These are phyloP conservation scores for Colletotrichum filicis DNA, from an alignment of 2,329 filamentous ascomycete genomes.

Conservation along the genomic window DNA sequence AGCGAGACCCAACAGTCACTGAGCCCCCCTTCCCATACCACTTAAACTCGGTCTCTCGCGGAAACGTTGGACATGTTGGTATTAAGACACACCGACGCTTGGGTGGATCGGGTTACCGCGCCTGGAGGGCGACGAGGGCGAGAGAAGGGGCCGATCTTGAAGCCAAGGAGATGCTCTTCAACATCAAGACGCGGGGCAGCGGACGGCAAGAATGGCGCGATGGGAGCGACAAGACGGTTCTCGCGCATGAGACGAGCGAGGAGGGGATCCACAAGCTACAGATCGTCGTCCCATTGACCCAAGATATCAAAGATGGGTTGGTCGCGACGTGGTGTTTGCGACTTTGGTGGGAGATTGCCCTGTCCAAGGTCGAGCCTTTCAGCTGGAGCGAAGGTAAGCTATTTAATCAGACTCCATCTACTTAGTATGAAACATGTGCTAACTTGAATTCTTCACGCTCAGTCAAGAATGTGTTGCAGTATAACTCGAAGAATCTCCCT, in stretches of 20 bases:
- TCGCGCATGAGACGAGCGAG: conserved; percentile 46
- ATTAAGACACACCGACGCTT: conserved; percentile 41
- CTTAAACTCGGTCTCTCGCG: conserved; percentile 45
- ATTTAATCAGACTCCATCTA: background rate
- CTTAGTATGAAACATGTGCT: background rate
- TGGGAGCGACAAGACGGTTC: conserved; percentile 36
- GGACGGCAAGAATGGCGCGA: conserved; percentile 47
- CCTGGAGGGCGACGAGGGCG: conserved; percentile 24
- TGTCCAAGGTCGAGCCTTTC: conserved; percentile 9
- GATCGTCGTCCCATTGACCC: conserved; percentile 44
- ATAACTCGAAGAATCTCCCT: background rate
- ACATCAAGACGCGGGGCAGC: conserved; percentile 38
- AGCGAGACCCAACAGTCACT: conserved; percentile 42
- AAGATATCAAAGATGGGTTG: conserved; percentile 44
- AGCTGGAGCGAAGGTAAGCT: conserved; percentile 24
- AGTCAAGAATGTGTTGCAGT: background rate
- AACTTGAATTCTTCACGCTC: background rate
- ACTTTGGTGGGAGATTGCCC: conserved; percentile 46
- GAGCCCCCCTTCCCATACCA: conserved; percentile 44
- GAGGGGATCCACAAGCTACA: conserved; percentile 43
- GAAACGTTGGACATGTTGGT: conserved; percentile 44
- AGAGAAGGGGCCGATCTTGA: conserved; percentile 35
- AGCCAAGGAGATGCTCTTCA: conserved; percentile 40
- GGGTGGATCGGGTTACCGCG: conserved; percentile 40
- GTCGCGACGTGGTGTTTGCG: conserved; percentile 49